Evolutionary conservation across 140 eudicot species (phyloP).

Genomic region (Cichorium intybus): DNA sequence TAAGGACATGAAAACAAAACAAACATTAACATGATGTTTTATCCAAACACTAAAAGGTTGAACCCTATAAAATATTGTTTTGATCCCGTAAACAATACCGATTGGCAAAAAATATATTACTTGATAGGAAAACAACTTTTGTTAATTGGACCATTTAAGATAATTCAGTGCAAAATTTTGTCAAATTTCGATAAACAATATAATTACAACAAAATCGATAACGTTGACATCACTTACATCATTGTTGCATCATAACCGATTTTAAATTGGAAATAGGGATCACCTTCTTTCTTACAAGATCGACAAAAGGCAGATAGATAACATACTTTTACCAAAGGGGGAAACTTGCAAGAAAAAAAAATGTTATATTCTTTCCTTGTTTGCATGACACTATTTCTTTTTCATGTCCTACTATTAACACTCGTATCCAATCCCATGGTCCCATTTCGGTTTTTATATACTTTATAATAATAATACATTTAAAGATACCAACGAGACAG

Average conservation of each 20-base stretch:
- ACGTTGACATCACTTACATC: background rate
- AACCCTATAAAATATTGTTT: background rate
- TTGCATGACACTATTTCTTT: conserved; percentile 20
- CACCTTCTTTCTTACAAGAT: background rate
- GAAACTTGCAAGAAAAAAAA: conserved; percentile 14
- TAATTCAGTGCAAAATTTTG: background rate
- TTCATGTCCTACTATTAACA: conserved; percentile 7
- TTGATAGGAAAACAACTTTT: too few relatives aligned
- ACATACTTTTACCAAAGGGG: conserved; percentile 16
- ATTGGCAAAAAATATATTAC: background rate
- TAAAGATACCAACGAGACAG: conserved; percentile 5
- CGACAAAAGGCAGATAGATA: conserved; percentile 8
- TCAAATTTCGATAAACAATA: background rate
- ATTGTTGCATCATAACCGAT: background rate
- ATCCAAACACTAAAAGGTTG: background rate
- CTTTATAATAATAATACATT: background rate
- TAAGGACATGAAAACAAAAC: background rate
- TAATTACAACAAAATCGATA: background rate
- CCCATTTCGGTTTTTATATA: conserved; percentile 17
- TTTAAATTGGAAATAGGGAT: background rate
- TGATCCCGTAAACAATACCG: background rate
- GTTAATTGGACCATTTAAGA: background rate
- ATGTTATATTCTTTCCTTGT: conserved; percentile 43
- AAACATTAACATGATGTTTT: background rate
- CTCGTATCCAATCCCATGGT: conserved; percentile 16